Evolutionary conservation across 148 eudicot species (phyloP).

Genomic region (Rheum nobile): DNA sequence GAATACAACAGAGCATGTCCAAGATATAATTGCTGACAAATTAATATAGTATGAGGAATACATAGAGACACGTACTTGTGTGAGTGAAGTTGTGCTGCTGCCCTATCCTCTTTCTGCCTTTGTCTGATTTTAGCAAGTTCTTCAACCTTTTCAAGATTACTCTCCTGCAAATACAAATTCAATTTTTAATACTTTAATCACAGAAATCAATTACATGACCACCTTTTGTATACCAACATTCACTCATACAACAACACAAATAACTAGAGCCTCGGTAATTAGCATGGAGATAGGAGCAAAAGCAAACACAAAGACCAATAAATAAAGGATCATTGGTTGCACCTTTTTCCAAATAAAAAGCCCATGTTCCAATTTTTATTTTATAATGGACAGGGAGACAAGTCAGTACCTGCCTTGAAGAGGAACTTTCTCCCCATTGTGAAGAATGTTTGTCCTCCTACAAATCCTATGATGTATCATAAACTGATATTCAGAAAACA

Average conservation of each 20-base stretch:
- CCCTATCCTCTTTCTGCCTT: conserved; percentile 75
- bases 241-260: not conserved
- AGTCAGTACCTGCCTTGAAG: not conserved
- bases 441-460: not conserved
- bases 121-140: conserved; percentile 54
- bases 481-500: not conserved
- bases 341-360: not conserved
- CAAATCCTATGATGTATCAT: not conserved
- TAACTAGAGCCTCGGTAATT: not conserved
- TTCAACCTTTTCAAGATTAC: conserved; percentile 45
- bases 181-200: not conserved
- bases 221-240: not conserved
- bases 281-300: not conserved
- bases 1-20: not conserved
- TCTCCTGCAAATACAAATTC: conserved; percentile 28
- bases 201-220: not conserved
- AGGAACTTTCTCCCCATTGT: not conserved
- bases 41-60: not conserved
- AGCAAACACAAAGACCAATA: not conserved
- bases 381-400: not conserved
- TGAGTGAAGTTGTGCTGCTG: conserved; percentile 62
- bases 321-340: not conserved
- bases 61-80: conserved; percentile 34
- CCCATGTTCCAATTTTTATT: not conserved
- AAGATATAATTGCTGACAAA: conserved; percentile 2